These are phyloP conservation scores for Citeromyces nyonsensis DNA, from an alignment of 805 yeast genomes.

Conservation along the genomic window DNA sequence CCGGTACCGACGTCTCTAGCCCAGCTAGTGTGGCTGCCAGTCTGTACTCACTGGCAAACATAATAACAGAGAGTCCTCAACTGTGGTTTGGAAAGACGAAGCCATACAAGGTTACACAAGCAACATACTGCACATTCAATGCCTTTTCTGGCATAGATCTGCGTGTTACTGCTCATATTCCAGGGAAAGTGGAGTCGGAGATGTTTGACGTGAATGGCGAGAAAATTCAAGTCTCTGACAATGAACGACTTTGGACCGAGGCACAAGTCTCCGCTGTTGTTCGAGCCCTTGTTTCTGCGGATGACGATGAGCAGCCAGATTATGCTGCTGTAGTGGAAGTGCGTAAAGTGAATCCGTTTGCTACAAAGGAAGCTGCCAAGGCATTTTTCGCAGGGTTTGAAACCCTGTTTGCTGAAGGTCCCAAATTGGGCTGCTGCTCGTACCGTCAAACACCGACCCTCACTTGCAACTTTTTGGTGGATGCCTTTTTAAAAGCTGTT, in stretches of 20 bases:
- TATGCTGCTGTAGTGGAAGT: slow-evolving; percentile 66
- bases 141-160: slow-evolving; percentile 48
- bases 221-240: slow-evolving; percentile 38
- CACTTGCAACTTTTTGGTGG: slow-evolving; percentile 55
- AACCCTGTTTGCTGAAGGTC: slow-evolving; percentile 48
- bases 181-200: slow-evolving; percentile 52
- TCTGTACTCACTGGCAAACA: slow-evolving; percentile 49
- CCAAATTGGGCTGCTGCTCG: slow-evolving; percentile 45
- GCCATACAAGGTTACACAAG: slow-evolving; percentile 55
- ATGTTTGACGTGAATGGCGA: slow-evolving; percentile 23
- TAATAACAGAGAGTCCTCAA: slow-evolving; percentile 47
- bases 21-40: slow-evolving; percentile 70
- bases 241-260: slow-evolving; percentile 38
- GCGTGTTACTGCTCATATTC: slow-evolving; percentile 57
- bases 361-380: slow-evolving; percentile 26
- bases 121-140: slow-evolving; percentile 54
- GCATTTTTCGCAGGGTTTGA: slow-evolving; percentile 53
- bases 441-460: slow-evolving; percentile 56
- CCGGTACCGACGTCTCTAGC: slow-evolving; percentile 65
- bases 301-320: slow-evolving; percentile 64
- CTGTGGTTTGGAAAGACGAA: slow-evolving; percentile 70
- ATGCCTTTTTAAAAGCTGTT: slow-evolving; percentile 51
- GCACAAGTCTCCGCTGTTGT: slow-evolving; percentile 59
- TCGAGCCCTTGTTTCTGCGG: slow-evolving; percentile 52
- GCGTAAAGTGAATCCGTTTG: slow-evolving; percentile 67